Percentiles rank a stretch among this genome's conserved stretches.
Conservation (phyloP, 2,329 filamentous ascomycete species). For the Niveomyces coronatus region DNA sequence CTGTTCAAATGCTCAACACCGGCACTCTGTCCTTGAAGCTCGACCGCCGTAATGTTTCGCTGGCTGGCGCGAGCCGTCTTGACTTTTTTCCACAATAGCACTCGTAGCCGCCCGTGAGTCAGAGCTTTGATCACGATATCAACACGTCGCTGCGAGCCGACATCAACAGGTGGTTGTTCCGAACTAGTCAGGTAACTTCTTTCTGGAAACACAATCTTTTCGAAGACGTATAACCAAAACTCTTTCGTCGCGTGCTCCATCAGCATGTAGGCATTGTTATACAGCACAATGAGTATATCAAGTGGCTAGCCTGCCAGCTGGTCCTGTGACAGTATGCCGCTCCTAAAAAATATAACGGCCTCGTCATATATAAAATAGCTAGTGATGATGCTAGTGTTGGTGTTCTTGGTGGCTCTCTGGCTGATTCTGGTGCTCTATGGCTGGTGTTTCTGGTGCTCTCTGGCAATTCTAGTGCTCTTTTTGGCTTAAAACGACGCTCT, state of each 20-base stretch:
- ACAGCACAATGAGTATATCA: not conserved
- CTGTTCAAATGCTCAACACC: not conserved
- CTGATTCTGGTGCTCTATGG: too few relatives aligned
- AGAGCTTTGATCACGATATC: not conserved
- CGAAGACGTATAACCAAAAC: not conserved
- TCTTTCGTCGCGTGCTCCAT: not conserved
- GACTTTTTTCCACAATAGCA: not conserved
- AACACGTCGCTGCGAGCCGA: not conserved
- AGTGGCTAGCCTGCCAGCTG: too few relatives aligned
- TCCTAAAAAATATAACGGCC: too few relatives aligned
- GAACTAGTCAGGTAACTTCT: not conserved
- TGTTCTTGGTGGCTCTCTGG: too few relatives aligned
- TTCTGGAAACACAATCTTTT: not conserved
- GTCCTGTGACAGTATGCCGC: too few relatives aligned
- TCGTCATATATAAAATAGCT: too few relatives aligned
- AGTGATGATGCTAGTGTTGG: too few relatives aligned
- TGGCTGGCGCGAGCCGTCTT: not conserved
- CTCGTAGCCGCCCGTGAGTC: not conserved
- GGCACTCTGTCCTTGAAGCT: not conserved
- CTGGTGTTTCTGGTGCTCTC: too few relatives aligned
- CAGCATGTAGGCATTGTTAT: not conserved
- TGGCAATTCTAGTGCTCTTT: too few relatives aligned
- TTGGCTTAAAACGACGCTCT: too few relatives aligned
- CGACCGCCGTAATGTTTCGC: not conserved
- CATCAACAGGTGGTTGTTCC: not conserved